Evolutionary conservation across 345 rosid species (phyloP), one percentile per base, ranked within the genome.

Genomic region (Trapa bicornis): DNA sequence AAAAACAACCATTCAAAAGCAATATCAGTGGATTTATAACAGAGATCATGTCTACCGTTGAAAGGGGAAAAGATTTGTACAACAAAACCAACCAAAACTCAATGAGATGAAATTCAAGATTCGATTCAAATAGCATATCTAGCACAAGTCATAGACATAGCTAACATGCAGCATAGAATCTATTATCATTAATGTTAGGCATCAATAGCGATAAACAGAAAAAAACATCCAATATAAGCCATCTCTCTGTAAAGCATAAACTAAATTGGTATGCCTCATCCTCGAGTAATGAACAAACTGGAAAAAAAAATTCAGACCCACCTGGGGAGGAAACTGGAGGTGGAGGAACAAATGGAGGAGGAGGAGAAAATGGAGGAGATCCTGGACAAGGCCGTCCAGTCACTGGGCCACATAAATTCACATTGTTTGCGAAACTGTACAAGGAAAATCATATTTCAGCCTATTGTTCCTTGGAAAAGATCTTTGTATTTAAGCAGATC

Each of bases 361-460:
- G 97, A 72, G 99, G 99, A 72, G 99, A 86, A 78, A 94, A 94
- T 12, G 99, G 99, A 67, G 97, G 99, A 73, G 99, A 94, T 65
- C 99, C 97, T 15, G 97, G 97, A 81, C 99, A 95, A 64, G 99
- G 96, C 42, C 65, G 87, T 67, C 93, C 93, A 64, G 97, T 91
- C 65, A 91, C 97, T 5, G 96, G 97, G 54, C 99, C 99, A 83
- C 99, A 95, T 9, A 95, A 83, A 79, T 83, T 83, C 76, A 87
- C 71, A 81, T 95, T 95, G 76, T 91, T 89, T 64, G 96, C 96
- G 81, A 95, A 95, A 87, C 99, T 95, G 86, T 85, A 86, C 36
- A 65, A 53, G 63, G 63, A 69, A 66, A 70, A 35, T 72, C 62
- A 43, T 17, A 37, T 63, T 57, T 32, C 50, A 7, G 43, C 53